Conservation (phyloP, 768 basidiomycete species). For the Leucogyrophana mollusca region DNA sequence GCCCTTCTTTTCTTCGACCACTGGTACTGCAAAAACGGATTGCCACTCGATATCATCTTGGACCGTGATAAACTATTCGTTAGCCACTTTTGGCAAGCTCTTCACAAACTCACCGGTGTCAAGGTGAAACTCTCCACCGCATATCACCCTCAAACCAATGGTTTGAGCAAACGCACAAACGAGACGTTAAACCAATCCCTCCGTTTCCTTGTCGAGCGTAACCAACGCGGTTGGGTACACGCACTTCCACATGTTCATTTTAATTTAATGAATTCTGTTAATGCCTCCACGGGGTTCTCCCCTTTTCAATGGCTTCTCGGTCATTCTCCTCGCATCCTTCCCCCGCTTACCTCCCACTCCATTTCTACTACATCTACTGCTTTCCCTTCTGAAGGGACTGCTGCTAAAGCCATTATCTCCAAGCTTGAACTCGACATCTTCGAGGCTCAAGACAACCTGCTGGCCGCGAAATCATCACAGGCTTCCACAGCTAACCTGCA, state of each 20-base stretch:
- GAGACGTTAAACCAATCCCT: constrained; percentile 29
- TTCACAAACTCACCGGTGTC: constrained; percentile 20
- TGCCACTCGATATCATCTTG: constrained; percentile 26
- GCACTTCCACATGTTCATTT: constrained; percentile 29
- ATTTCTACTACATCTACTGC: not conserved
- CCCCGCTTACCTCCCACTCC: no score
- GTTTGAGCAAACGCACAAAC: constrained; percentile 31
- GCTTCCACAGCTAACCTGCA: constrained; percentile 14
- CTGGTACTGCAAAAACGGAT: constrained; percentile 32
- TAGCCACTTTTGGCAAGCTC: constrained; percentile 27
- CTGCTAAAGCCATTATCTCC: no score
- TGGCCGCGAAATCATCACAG: constrained; percentile 21
- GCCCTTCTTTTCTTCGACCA: constrained; percentile 21
- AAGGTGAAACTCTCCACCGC: constrained; percentile 31
- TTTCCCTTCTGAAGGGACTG: no score
- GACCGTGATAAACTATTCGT: constrained; percentile 35
- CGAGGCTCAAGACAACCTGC: constrained; percentile 33
- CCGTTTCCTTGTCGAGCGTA: constrained; percentile 18
- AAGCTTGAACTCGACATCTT: constrained; percentile 17
- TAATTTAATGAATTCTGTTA: constrained; percentile 31
- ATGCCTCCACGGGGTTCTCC: constrained; percentile 29
- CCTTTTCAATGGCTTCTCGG: constrained; percentile 30
- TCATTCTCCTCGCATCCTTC: constrained; percentile 18
- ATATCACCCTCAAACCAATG: constrained; percentile 39
- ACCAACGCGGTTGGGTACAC: constrained; percentile 28